Evolutionary conservation across 1,284 basidiomycete genomes (phyloP).

Genomic region (Cryptococcus hybrid): DNA sequence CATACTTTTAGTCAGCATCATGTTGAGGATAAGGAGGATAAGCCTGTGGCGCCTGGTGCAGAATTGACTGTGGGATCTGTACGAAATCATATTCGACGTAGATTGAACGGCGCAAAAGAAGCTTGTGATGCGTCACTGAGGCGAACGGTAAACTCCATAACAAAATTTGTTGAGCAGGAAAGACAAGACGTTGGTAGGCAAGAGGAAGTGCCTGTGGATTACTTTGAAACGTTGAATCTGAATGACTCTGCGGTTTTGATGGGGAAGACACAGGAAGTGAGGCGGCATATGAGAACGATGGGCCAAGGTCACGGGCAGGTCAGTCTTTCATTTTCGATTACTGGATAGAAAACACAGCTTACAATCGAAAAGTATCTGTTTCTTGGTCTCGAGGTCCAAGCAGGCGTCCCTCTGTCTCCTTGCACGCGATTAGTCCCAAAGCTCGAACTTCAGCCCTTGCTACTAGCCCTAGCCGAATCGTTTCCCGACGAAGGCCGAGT

Average conservation of each 20-base stretch:
- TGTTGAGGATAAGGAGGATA: constrained; percentile 11
- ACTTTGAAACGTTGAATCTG: constrained; percentile 42
- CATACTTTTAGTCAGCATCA: neutral
- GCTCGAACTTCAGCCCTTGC: constrained; percentile 29
- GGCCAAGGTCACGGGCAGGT: constrained; percentile 21
- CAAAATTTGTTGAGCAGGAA: constrained; percentile 86
- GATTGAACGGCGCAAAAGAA: constrained; percentile 89
- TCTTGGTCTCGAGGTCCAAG: constrained; percentile 34
- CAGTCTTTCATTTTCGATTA: constrained; percentile 2
- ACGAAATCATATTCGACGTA: constrained; percentile 85
- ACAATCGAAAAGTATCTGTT: constrained; percentile 1
- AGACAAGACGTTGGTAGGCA: constrained; percentile 25
- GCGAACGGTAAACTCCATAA: constrained; percentile 89
- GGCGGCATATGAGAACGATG: constrained; percentile 11
- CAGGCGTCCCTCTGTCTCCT: constrained; percentile 38
- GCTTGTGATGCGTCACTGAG: constrained; percentile 94
- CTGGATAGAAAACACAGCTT: neutral
- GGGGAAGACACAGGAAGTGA: constrained; percentile 41
- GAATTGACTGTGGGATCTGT: constrained; percentile 64
- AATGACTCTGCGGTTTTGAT: constrained; percentile 31
- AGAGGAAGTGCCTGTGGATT: constrained; percentile 33
- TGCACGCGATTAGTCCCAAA: constrained; percentile 31
- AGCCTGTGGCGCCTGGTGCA: constrained; percentile 36
- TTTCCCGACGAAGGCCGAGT: constrained; percentile 33
- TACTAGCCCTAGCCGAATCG: constrained; percentile 32